Percentiles rank a stretch among this genome's conserved stretches.
These are phyloP conservation scores for Lactifluus volemus DNA, from an alignment of 768 basidiomycete species.

Conservation along the genomic window DNA sequence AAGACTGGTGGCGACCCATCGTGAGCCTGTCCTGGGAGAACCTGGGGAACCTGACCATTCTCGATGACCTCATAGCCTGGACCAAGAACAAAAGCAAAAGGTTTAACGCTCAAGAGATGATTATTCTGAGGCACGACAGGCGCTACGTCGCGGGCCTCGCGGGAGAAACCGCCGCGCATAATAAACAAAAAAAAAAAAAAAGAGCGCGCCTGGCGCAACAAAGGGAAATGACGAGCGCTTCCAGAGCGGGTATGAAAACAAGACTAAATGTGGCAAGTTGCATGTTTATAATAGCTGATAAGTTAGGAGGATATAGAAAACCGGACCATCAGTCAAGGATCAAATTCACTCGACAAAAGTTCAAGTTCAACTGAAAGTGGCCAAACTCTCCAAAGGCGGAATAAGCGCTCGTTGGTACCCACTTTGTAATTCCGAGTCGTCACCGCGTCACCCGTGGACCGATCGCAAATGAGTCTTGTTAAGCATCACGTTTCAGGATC, in stretches of 20 bases:
- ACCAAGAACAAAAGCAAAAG: constrained; percentile 3
- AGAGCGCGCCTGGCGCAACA: constrained; percentile 12
- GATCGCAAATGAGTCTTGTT: background rate
- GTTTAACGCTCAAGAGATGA: background rate
- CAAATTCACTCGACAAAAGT: background rate
- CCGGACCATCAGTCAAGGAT: background rate
- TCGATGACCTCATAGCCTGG: constrained; percentile 4
- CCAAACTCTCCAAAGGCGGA: background rate
- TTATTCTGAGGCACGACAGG: background rate
- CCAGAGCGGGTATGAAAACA: constrained; percentile 2
- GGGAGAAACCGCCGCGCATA: background rate
- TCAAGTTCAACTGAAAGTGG: background rate
- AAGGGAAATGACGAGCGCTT: background rate
- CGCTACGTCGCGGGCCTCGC: background rate
- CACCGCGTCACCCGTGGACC: too few species aligned
- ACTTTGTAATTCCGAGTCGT: too few species aligned
- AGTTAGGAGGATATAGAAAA: background rate
- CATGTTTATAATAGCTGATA: background rate
- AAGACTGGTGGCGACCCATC: background rate
- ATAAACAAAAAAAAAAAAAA: background rate
- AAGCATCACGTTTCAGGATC: constrained; percentile 24
- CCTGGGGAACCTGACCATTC: constrained; percentile 7
- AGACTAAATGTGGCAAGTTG: background rate
- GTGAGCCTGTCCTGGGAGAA: constrained; percentile 1
- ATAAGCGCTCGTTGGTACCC: background rate